phyloP scores from a whole-genome alignment of 2,329 filamentous ascomycete genomes.

The Penicillium janthinellum region DNA sequence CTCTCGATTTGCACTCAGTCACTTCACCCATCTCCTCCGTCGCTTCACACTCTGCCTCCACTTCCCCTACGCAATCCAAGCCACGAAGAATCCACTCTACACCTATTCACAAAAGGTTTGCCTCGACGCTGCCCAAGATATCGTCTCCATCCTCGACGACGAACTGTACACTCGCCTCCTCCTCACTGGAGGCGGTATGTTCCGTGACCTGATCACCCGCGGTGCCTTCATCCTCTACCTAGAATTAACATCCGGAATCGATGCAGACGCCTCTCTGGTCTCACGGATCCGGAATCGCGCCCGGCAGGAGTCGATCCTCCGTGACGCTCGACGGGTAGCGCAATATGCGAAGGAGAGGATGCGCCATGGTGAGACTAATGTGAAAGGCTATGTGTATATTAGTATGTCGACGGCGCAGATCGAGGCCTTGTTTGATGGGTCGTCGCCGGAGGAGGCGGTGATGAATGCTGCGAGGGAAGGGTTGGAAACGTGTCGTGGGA shows the following conservation, averaged over 20 bases:
- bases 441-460: conserved; percentile 5
- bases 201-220: conserved; percentile 31
- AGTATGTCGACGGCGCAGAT: conserved; percentile 30
- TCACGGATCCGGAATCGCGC: conserved; percentile 13
- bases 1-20: conserved; percentile 17
- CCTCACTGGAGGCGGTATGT: conserved; percentile 31
- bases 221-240: conserved; percentile 24
- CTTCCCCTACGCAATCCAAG: conserved; percentile 28
- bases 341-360: conserved; percentile 30
- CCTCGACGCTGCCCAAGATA: conserved; percentile 29
- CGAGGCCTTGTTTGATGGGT: conserved; percentile 18
- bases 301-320: conserved; percentile 14
- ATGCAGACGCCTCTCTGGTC: conserved; percentile 15
- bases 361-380: conserved; percentile 34
- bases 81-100: conserved; percentile 26
- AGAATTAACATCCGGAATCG: conserved; percentile 17
- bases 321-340: conserved; percentile 25
- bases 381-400: conserved; percentile 34
- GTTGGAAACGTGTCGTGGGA: neutral
- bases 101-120: conserved; percentile 30
- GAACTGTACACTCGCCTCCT: conserved; percentile 28
- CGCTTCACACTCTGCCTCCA: conserved; percentile 27
- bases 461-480: conserved; percentile 3
- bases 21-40: conserved; percentile 15
- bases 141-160: conserved; percentile 31